Conservation (phyloP, 202 grass and related monocot species). For the Bolboschoenoplectus hybrid region DNA sequence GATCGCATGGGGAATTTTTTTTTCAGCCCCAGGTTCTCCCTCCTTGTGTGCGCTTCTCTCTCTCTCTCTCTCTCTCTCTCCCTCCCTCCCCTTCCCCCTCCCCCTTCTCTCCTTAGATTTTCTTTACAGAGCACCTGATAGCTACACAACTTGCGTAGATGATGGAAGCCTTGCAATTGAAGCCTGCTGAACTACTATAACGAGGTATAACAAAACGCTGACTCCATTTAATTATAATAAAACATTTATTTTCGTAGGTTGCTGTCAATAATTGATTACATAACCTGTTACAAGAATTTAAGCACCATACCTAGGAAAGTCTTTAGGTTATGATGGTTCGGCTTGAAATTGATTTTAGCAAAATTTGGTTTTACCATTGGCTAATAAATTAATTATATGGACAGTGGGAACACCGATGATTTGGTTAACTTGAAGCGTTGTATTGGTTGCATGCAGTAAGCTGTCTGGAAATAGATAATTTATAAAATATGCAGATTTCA, state of each 20-base stretch:
- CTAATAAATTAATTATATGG: too few relatives aligned
- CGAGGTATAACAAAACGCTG: not conserved
- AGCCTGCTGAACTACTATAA: not conserved
- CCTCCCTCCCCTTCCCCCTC: not conserved
- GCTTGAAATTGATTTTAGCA: too few relatives aligned
- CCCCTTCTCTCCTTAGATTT: not conserved
- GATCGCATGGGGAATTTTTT: constrained; percentile 40
- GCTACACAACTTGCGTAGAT: not conserved
- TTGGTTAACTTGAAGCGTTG: too few relatives aligned
- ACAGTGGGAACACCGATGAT: too few relatives aligned
- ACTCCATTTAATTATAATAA: not conserved
- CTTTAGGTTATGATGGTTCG: too few relatives aligned
- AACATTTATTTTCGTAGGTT: not conserved
- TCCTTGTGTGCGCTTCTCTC: not conserved
- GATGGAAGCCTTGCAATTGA: constrained; percentile 6
- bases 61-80: not conserved
- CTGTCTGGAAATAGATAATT: too few relatives aligned
- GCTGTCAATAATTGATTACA: too few relatives aligned
- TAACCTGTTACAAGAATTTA: too few relatives aligned
- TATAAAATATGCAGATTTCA: too few relatives aligned
- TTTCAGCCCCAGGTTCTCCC: constrained; percentile 36
- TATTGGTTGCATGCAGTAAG: too few relatives aligned
- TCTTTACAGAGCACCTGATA: not conserved
- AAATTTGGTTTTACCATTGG: too few relatives aligned
- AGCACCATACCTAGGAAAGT: too few relatives aligned